Percentiles rank a stretch among this genome's conserved stretches.
These are phyloP conservation scores for Ziziphus jujuba DNA, from an alignment of 306 rosid species.

Conservation along the genomic window DNA sequence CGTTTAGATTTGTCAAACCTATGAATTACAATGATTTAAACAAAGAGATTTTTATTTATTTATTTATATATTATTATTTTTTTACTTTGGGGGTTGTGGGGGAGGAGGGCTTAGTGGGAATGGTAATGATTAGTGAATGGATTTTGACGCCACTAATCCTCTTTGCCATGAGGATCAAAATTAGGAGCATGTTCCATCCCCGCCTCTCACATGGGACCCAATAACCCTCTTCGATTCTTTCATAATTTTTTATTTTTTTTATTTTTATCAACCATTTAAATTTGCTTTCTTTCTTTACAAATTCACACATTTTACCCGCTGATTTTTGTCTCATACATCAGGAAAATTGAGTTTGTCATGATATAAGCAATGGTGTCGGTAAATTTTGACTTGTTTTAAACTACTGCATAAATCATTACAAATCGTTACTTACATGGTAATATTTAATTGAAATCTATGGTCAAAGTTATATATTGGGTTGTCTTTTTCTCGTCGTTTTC, in stretches of 20 bases:
- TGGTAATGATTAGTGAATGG: constrained; percentile 66
- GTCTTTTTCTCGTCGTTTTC: too few species aligned
- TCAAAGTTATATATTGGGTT: too few species aligned
- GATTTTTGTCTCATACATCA: too few species aligned
- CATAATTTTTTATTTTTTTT: not conserved
- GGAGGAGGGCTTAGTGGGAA: constrained; percentile 44
- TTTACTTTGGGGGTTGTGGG: constrained; percentile 9
- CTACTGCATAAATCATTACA: too few species aligned
- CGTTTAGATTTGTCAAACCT: constrained; percentile 43
- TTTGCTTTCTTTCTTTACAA: not conserved
- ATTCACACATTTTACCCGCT: too few species aligned
- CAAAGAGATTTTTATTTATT: constrained; percentile 9
- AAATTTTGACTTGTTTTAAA: too few species aligned
- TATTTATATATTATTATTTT: constrained; percentile 14
- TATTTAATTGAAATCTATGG: too few species aligned
- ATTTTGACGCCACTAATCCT: constrained; percentile 49
- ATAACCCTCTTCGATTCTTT: not conserved
- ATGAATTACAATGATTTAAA: constrained; percentile 1
- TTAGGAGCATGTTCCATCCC: constrained; percentile 58
- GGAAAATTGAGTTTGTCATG: too few species aligned
- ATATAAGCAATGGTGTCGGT: too few species aligned
- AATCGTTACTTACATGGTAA: too few species aligned
- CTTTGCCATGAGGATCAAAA: constrained; percentile 46
- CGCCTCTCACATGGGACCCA: constrained; percentile 59
- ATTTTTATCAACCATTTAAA: not conserved